Conservation (phyloP, 164 flowering plant species). For the Hamamelis virginiana region DNA sequence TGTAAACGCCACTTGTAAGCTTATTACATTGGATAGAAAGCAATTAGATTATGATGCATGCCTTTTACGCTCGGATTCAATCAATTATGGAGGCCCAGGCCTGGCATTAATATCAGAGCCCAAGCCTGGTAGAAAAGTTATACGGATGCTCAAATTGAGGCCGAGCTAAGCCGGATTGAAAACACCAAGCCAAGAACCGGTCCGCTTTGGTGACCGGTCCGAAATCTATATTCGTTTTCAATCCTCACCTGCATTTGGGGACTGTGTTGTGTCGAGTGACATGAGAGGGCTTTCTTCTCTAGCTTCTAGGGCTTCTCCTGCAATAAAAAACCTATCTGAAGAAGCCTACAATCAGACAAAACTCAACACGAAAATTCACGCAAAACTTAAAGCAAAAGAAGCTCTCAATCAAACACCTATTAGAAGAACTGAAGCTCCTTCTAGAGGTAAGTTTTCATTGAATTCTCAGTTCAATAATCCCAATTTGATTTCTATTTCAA, state of each 20-base stretch:
- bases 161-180: neutral
- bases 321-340: conserved; percentile 18
- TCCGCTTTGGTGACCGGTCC: neutral
- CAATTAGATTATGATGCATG: too few relatives aligned
- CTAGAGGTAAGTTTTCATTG: conserved; percentile 29
- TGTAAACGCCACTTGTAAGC: too few relatives aligned
- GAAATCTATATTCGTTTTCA: neutral
- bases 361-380: conserved; percentile 13
- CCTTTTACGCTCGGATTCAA: too few relatives aligned
- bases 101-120: too few relatives aligned
- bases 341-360: conserved; percentile 14
- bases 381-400: conserved; percentile 13
- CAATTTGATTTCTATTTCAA: conserved; percentile 8
- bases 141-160: too few relatives aligned
- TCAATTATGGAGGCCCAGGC: too few relatives aligned
- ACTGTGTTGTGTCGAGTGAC: conserved; percentile 1
- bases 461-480: neutral
- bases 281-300: conserved; percentile 55
- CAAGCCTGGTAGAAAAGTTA: too few relatives aligned
- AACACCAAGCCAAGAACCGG: neutral
- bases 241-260: neutral
- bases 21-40: too few relatives aligned
- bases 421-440: conserved; percentile 10
- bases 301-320: conserved; percentile 40
- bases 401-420: conserved; percentile 10